Evolutionary conservation across 208 protist species (phyloP), one percentile per base, ranked within the genome.

Genomic region (Phytomonas sp.): DNA sequence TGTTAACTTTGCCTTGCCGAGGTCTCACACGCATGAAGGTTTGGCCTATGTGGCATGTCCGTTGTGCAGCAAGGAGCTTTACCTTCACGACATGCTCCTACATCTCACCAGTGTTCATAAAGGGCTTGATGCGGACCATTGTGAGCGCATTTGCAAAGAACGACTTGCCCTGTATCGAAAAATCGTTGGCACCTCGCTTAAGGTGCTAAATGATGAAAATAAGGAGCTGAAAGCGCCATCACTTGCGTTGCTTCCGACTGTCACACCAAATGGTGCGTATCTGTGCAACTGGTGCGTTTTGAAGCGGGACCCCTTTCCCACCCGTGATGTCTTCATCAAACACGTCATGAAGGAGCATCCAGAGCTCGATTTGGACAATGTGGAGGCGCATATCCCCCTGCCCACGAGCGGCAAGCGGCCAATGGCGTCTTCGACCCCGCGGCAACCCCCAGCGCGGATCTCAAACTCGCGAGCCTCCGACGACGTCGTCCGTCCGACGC

Each of bases 211-310:
- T 7, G 13, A 40, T 4, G 46, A 60, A 34, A 68, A 13, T 11
- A 20, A 9, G 60, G 31, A 33, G 5, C 26, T 62, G 28, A 8
- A 26, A 65, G n/a, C 29, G 33, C 29, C 36, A 20, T 62, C 32
- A n/a, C 70, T 62, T 1, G 20, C 61, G 6, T 65, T 62, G 26
- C 51, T 91, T 40, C 91, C 91, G 11, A 96, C 88, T 1, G 62
- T 94, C 37, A 77, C 80, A 2, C 75, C 74, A 0, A 32, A 66
- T 5, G 91, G 91, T 31, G 46, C 36, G 13, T 96, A 94, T 75
- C 68, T 82, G 26, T 96, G 91, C 80, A 91, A 96, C 67, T 94
- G 88, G 88, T 96, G 91, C 69, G 76, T 80, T 20, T 29, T 76
- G 13, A 64, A 68, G 46, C 63, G 65, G 9, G 72, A 71, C 20